phyloP scores from a whole-genome alignment of 108 stramenopile genomes.

The Hondaea fermentalgiana region DNA sequence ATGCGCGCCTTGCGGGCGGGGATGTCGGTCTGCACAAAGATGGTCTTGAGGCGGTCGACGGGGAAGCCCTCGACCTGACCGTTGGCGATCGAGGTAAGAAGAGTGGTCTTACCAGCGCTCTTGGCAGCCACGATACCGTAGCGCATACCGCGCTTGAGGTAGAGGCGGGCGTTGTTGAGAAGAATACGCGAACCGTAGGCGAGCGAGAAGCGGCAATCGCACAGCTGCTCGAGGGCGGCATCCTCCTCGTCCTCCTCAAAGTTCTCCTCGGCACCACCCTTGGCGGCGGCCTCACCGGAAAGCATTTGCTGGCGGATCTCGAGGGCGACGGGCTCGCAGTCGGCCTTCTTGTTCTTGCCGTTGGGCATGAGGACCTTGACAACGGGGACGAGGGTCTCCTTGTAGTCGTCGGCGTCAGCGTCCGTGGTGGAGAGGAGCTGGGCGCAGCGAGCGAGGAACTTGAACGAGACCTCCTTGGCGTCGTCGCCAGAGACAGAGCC shows the following conservation, averaged over 20 bases:
- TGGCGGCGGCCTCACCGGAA: slow-evolving; percentile 40
- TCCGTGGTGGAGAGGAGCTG: neutral
- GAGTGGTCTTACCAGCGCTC: slow-evolving; percentile 96
- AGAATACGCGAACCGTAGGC: slow-evolving; percentile 99
- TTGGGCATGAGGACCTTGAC: neutral
- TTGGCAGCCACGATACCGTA: slow-evolving; percentile 97
- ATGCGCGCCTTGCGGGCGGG: slow-evolving; percentile 92
- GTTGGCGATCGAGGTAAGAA: slow-evolving; percentile 98
- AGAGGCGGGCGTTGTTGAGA: slow-evolving; percentile 98
- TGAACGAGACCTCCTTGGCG: neutral
- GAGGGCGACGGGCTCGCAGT: slow-evolving; percentile 2
- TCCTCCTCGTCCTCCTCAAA: slow-evolving; percentile 93
- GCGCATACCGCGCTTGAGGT: slow-evolving; percentile 84
- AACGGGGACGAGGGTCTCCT: neutral
- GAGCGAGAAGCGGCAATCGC: slow-evolving; percentile 97
- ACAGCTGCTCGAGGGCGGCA: slow-evolving; percentile 82
- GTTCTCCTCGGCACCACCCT: slow-evolving; percentile 54
- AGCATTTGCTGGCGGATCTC: slow-evolving; percentile 50
- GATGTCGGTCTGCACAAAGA: slow-evolving; percentile 99
- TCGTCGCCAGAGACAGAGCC: slow-evolving; percentile 64
- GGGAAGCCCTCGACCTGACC: slow-evolving; percentile 99
- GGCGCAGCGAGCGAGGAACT: neutral
- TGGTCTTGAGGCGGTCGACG: slow-evolving; percentile 85
- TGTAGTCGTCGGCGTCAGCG: neutral
- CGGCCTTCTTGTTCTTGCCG: slow-evolving; percentile 19